Evolutionary conservation across 441 rosid genomes (phyloP).

Genomic region (Adansonia gregorii): DNA sequence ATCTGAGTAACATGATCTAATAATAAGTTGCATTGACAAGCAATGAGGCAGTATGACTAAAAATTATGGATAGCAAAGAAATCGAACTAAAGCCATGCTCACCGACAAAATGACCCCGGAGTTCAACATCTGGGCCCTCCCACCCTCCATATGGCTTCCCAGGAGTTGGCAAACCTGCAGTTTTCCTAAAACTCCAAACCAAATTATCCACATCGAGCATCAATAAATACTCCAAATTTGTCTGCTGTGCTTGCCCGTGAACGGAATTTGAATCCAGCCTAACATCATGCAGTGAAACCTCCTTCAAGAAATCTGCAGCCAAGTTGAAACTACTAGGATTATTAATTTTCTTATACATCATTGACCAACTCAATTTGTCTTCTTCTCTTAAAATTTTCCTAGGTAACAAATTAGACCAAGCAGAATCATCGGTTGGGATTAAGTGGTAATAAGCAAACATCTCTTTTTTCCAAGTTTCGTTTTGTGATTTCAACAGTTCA

Average conservation of each 20-base stretch:
- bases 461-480: constrained; percentile 64
- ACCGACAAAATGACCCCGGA: constrained; percentile 97
- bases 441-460: constrained; percentile 76
- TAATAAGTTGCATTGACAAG: constrained; percentile 8
- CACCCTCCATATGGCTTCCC: constrained; percentile 80
- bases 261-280: constrained; percentile 60
- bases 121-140: constrained; percentile 69
- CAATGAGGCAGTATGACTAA: background rate
- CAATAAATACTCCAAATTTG: constrained; percentile 83
- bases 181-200: constrained; percentile 85
- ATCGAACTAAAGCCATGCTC: constrained; percentile 33
- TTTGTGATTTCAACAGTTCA: constrained; percentile 64
- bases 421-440: constrained; percentile 75
- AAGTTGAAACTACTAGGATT: constrained; percentile 34
- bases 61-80: background rate
- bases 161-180: constrained; percentile 67
- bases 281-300: constrained; percentile 76
- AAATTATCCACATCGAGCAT: constrained; percentile 74
- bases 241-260: constrained; percentile 81
- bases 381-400: constrained; percentile 68
- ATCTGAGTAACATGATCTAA: constrained; percentile 2
- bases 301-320: constrained; percentile 60
- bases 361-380: constrained; percentile 64
- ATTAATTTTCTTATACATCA: constrained; percentile 68
- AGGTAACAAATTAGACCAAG: constrained; percentile 82